These are phyloP conservation scores for Hanseniaspora pseudoguilliermondii DNA, from an alignment of 805 yeast genomes.

Conservation along the genomic window DNA sequence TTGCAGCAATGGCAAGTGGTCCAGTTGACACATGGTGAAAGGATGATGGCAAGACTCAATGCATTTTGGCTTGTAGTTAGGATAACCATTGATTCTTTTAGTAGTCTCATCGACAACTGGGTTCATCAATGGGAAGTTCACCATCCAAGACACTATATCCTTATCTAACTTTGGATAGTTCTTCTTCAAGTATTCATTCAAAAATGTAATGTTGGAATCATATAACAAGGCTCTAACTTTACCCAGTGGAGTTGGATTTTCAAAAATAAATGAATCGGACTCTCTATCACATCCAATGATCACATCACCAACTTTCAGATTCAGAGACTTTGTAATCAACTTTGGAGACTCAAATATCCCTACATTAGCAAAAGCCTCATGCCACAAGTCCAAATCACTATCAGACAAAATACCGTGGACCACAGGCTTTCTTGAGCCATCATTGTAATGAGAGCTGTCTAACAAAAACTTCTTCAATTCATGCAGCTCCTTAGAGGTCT, in stretches of 20 bases:
- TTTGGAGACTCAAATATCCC: conserved; percentile 27
- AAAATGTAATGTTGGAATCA: conserved; percentile 34
- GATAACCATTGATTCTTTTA: conserved; percentile 14
- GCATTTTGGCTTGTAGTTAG: conserved; percentile 33
- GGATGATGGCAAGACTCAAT: conserved; percentile 87
- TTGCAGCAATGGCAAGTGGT: background rate
- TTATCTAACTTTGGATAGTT: conserved; percentile 17
- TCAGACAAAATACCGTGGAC: conserved; percentile 38
- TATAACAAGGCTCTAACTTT: conserved; percentile 65
- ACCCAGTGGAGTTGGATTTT: conserved; percentile 92
- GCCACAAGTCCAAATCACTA: conserved; percentile 35
- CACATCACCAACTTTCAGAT: conserved; percentile 53
- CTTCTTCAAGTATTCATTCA: conserved; percentile 16
- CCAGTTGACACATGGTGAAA: conserved; percentile 57
- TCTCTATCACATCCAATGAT: conserved; percentile 66
- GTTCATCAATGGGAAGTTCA: conserved; percentile 82
- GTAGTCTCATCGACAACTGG: conserved; percentile 33
- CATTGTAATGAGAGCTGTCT: conserved; percentile 33
- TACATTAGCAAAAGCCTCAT: conserved; percentile 22
- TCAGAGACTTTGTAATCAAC: conserved; percentile 27
- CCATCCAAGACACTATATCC: conserved; percentile 67
- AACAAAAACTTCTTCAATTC: conserved; percentile 30
- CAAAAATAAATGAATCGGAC: conserved; percentile 48
- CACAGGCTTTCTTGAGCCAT: conserved; percentile 43
- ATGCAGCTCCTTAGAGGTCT: conserved; percentile 18